Conservation (phyloP, 2,329 filamentous ascomycete genomes). For the Aureobasidium sp. region DNA sequence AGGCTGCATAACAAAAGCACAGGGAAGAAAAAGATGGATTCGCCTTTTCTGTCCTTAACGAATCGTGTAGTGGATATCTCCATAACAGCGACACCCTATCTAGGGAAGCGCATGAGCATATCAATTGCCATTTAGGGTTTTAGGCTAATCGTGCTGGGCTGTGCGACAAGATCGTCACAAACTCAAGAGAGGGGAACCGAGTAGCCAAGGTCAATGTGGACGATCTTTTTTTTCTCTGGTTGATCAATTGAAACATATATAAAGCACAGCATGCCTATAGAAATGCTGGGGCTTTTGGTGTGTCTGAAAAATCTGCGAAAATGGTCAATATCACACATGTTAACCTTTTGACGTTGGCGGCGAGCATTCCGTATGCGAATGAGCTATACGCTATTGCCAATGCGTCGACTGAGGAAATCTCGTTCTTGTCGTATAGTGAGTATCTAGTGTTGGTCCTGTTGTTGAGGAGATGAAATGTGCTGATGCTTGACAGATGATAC, state of each 20-base stretch:
- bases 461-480: slow-evolving; percentile 15
- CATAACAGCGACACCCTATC: neutral
- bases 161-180: neutral
- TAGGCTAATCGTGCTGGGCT: neutral
- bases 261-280: neutral
- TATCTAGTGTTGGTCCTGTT: slow-evolving; percentile 17
- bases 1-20: no score
- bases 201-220: neutral
- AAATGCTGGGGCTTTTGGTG: neutral
- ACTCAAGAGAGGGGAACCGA: neutral
- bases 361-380: slow-evolving; percentile 27
- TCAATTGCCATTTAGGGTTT: neutral
- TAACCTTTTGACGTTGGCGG: slow-evolving; percentile 27
- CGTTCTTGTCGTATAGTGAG: slow-evolving; percentile 21
- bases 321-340: slow-evolving; percentile 32
- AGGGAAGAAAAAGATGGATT: no score
- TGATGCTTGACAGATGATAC: slow-evolving; percentile 25
- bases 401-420: slow-evolving; percentile 13
- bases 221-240: neutral
- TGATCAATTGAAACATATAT: neutral
- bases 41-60: no score
- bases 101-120: neutral
- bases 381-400: slow-evolving; percentile 18
- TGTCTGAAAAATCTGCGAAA: neutral
- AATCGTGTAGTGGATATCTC: neutral